Evolutionary conservation across 129 eudicot genomes (phyloP).

Genomic region (Arctium minus): DNA sequence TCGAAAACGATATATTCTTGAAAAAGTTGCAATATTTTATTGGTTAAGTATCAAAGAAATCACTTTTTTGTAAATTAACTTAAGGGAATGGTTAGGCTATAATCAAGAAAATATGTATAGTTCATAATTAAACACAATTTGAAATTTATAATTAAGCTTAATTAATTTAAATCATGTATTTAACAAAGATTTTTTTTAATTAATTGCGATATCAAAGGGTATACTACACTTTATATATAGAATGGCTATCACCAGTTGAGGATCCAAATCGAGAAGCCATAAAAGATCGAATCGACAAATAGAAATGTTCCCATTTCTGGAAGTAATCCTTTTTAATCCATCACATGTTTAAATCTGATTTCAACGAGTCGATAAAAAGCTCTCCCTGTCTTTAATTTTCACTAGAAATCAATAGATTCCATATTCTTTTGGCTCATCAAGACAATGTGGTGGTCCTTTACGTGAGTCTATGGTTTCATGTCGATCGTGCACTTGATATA

Average conservation of each 20-base stretch:
- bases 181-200: background rate
- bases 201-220: background rate
- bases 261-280: background rate
- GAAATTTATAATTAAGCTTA: background rate
- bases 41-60: background rate
- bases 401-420: conserved; percentile 35
- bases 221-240: background rate
- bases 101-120: background rate
- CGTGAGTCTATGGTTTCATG: conserved; percentile 14
- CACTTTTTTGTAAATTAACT: background rate
- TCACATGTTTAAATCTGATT: conserved; percentile 38
- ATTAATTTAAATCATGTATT: background rate
- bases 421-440: conserved; percentile 36
- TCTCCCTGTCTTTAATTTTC: conserved; percentile 8
- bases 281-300: conserved; percentile 11
- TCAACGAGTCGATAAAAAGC: conserved; percentile 16
- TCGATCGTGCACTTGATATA: background rate
- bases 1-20: background rate
- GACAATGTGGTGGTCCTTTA: conserved; percentile 33
- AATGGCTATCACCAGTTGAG: background rate
- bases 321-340: conserved; percentile 28
- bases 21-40: background rate
- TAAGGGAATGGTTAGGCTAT: background rate
- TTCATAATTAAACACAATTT: background rate
- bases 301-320: conserved; percentile 25